phyloP scores from a whole-genome alignment of 2,329 filamentous ascomycete genomes.

The Fusarium sp. region DNA sequence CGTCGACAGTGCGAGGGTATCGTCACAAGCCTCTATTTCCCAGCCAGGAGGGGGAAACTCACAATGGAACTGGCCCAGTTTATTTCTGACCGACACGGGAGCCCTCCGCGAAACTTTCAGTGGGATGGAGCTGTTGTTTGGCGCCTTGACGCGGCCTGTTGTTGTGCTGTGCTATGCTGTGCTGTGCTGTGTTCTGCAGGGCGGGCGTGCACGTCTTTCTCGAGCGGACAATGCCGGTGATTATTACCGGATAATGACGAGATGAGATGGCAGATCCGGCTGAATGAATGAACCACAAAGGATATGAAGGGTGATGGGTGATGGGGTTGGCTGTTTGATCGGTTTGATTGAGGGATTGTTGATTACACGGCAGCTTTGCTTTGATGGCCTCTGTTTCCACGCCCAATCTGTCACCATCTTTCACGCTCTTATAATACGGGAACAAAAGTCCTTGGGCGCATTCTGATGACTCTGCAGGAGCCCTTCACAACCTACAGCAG shows the following conservation, averaged over 20 bases:
- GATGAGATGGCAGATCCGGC: conserved; percentile 34
- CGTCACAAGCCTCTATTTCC: conserved; percentile 31
- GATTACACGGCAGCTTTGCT: conserved; percentile 2
- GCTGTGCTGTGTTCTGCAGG: conserved; percentile 29
- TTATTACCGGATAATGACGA: conserved; percentile 39
- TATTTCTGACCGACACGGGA: conserved; percentile 37
- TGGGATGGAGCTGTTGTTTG: conserved; percentile 23
- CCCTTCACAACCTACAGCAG: neutral
- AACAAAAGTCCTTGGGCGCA: neutral
- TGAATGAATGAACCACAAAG: conserved; percentile 14
- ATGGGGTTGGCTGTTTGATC: conserved; percentile 34
- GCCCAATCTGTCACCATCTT: conserved; percentile 15
- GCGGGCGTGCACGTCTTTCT: conserved; percentile 6
- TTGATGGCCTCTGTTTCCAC: conserved; percentile 9
- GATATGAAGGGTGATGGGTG: conserved; percentile 33
- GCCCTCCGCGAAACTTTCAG: conserved; percentile 40
- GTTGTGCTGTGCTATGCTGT: conserved; percentile 14
- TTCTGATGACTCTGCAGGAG: conserved; percentile 13
- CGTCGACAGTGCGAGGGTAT: conserved; percentile 19
- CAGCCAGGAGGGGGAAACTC: conserved; percentile 27
- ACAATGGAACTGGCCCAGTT: conserved; percentile 31
- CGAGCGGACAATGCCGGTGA: conserved; percentile 22
- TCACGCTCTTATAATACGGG: conserved; percentile 8
- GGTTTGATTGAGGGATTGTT: conserved; percentile 36
- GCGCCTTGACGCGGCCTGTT: conserved; percentile 25